Conservation (phyloP, 2,329 filamentous ascomycete species). For the Arthroderma sp. region DNA sequence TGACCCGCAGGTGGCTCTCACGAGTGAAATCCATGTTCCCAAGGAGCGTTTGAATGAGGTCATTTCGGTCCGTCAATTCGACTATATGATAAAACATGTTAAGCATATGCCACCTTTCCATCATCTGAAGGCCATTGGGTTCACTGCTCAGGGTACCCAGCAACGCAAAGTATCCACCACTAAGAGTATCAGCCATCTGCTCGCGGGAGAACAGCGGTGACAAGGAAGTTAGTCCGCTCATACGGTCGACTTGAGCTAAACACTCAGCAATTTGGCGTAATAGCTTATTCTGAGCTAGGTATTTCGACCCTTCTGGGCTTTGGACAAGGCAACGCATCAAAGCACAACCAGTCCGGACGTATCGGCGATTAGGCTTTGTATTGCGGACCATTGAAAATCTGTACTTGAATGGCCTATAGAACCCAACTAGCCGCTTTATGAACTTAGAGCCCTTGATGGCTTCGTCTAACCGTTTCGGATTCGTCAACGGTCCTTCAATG, state of each 20-base stretch:
- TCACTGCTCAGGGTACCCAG: slow-evolving; percentile 78
- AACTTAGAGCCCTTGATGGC: slow-evolving; percentile 93
- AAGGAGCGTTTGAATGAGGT: slow-evolving; percentile 77
- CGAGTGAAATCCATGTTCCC: slow-evolving; percentile 86
- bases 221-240: slow-evolving; percentile 55
- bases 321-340: slow-evolving; percentile 78
- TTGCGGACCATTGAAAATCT: slow-evolving; percentile 84
- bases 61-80: slow-evolving; percentile 78
- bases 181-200: slow-evolving; percentile 73
- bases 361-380: slow-evolving; percentile 86
- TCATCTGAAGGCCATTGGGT: slow-evolving; percentile 68
- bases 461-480: slow-evolving; percentile 83
- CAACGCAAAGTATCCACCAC: slow-evolving; percentile 87
- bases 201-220: slow-evolving; percentile 81
- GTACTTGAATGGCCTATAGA: slow-evolving; percentile 94
- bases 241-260: slow-evolving; percentile 83
- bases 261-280: slow-evolving; percentile 91
- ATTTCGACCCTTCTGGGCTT: slow-evolving; percentile 70
- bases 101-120: slow-evolving; percentile 95
- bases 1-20: slow-evolving; percentile 77
- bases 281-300: slow-evolving; percentile 82
- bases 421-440: slow-evolving; percentile 84
- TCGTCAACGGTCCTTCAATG: slow-evolving; percentile 83
- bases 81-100: slow-evolving; percentile 99
- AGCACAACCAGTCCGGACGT: slow-evolving; percentile 78